A percentile compares a stretch with the other conserved stretches of the same genome.
These are phyloP conservation scores for Alternaria conjuncta DNA, from an alignment of 2,329 filamentous ascomycete genomes.

Conservation along the genomic window DNA sequence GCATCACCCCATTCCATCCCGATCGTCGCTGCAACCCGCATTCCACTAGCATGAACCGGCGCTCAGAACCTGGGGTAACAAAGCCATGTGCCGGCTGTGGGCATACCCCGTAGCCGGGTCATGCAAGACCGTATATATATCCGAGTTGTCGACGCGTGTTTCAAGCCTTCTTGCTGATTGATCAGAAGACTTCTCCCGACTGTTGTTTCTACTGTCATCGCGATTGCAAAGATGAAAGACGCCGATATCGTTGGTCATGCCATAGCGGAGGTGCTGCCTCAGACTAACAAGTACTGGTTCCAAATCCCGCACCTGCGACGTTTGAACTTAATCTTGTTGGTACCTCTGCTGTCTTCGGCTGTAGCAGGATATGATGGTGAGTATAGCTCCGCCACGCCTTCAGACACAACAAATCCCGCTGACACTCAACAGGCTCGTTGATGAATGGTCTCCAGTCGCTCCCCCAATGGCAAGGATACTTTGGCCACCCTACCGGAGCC, in stretches of 20 bases:
- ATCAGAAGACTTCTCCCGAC: not conserved
- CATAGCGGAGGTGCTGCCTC: conserved; percentile 50
- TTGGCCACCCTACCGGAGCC: conserved; percentile 18
- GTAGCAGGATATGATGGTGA: conserved; percentile 42
- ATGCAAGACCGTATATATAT: not conserved
- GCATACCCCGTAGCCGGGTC: not conserved
- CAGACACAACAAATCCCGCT: not conserved
- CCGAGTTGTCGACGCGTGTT: not conserved
- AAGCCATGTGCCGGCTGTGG: not conserved
- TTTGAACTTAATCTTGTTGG: conserved; percentile 54
- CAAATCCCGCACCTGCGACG: conserved; percentile 51
- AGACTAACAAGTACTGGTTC: conserved; percentile 50
- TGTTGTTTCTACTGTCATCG: not conserved
- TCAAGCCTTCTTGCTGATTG: not conserved
- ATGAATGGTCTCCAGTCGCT: conserved; percentile 51
- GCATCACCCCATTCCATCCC: not conserved
- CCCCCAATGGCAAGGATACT: conserved; percentile 17
- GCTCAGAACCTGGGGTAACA: not conserved
- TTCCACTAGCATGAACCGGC: not conserved
- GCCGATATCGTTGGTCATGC: conserved; percentile 35
- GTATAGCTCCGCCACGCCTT: not conserved
- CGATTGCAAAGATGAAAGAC: conserved; percentile 10
- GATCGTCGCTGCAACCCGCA: conserved; percentile 6
- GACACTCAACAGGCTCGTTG: conserved; percentile 26
- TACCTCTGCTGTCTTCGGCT: conserved; percentile 53